These are phyloP conservation scores for Lindgomyces ingoldianus DNA, from an alignment of 495 filamentous ascomycete genomes.

Conservation along the genomic window DNA sequence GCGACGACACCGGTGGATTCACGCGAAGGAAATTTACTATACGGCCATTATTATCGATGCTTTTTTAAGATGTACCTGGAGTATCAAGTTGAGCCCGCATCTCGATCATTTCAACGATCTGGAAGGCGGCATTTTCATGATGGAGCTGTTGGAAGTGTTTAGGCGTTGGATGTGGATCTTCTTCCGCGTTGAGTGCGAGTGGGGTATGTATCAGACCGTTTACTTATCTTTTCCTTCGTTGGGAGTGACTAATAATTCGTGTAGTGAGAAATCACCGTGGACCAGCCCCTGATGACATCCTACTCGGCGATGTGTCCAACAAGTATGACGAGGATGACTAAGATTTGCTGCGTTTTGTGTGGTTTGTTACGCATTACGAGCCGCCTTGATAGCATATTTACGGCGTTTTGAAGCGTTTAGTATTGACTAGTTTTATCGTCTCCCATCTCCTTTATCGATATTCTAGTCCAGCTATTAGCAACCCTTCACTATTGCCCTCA, in stretches of 20 bases:
- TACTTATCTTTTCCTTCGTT: not conserved
- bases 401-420: not conserved
- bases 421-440: too few species aligned
- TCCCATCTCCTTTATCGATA: too few species aligned
- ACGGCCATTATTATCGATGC: constrained; percentile 76
- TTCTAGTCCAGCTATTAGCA: too few species aligned
- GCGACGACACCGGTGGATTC: constrained; percentile 69
- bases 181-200: constrained; percentile 91
- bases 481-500: too few species aligned
- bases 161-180: constrained; percentile 97
- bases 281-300: constrained; percentile 56
- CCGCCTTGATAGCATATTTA: too few species aligned
- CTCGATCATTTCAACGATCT: constrained; percentile 79
- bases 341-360: not conserved
- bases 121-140: constrained; percentile 82
- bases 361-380: too few species aligned
- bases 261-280: constrained; percentile 59
- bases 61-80: constrained; percentile 84
- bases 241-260: not conserved
- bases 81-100: constrained; percentile 75
- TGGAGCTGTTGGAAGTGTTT: constrained; percentile 81
- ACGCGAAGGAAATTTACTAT: constrained; percentile 73
- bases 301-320: constrained; percentile 55
- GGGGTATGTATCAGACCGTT: constrained; percentile 54
- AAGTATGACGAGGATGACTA: constrained; percentile 56